Conservation (phyloP, 2,329 filamentous ascomycete species). For the Grosmannia serpens region DNA sequence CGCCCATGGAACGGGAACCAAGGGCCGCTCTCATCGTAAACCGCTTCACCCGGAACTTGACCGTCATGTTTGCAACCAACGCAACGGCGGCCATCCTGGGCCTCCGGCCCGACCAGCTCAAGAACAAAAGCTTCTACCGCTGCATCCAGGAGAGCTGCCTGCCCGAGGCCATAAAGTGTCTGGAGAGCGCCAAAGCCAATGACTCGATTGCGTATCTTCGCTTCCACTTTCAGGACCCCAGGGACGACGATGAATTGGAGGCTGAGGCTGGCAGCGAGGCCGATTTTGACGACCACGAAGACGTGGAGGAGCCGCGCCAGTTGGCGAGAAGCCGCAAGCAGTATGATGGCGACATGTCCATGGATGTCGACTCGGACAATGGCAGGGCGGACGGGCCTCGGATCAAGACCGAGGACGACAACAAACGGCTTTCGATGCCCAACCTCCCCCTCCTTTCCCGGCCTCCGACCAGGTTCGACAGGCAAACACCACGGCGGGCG, state of each 20-base stretch:
- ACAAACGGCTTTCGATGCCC: neutral
- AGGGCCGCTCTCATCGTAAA: conserved; percentile 78
- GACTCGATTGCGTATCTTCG: conserved; percentile 84
- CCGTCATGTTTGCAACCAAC: conserved; percentile 77
- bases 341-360: conserved; percentile 18
- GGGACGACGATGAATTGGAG: conserved; percentile 40
- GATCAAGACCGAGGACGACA: conserved; percentile 11
- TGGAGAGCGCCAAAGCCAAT: conserved; percentile 80
- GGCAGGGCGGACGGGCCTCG: neutral
- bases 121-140: conserved; percentile 74
- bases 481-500: conserved; percentile 6
- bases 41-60: conserved; percentile 70
- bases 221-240: conserved; percentile 72
- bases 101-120: conserved; percentile 54
- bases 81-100: conserved; percentile 67
- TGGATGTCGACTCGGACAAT: conserved; percentile 13
- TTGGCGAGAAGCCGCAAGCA: neutral
- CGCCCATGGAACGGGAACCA: conserved; percentile 59
- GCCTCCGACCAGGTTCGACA: neutral
- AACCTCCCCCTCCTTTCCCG: neutral
- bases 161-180: conserved; percentile 61
- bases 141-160: conserved; percentile 72
- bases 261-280: conserved; percentile 26
- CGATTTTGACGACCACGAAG: conserved; percentile 33
- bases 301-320: neutral